Base-by-base conservation (phyloP, 129 eudicot genomes). In the Apium graveolens region DNA sequence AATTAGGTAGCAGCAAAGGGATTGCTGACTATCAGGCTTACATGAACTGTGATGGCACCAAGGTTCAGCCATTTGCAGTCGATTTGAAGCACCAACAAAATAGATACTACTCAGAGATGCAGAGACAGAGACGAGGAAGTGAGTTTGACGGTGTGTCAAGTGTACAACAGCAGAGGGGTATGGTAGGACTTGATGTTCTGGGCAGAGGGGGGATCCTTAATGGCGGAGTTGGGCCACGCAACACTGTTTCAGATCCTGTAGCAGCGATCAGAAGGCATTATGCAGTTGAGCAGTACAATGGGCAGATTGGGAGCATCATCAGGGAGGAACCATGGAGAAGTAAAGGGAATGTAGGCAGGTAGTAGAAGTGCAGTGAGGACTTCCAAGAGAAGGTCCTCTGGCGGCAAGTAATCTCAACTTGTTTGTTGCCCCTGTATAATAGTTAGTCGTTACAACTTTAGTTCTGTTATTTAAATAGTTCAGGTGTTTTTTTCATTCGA, bases 191-290 rank as follows among this genome's bases (percentile, higher is more conserved):
- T 38, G 82, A 83, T 66, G 78, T 81, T 71, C 79, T 76, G 55
- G 77, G 80, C 34, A 78, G 81, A 43, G 87, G 82, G 11, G 81
- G 81, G 20, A 83, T 78, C 12, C 73, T 83, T 10, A 60, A 82
- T 45, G 81, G 77, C 10, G 85, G 86, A 21, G 85, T 86, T 13
- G 85, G 88, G 14, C 81, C 83, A 45, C 80, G 88, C 44, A 73
- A 80, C 4, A 85, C 83, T 70, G 86, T 91, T 13, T 89, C 97
- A 9, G 98, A 95, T 84, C 96, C 98, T 5, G 98, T 95, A 66
- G 92, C 97, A 48, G 98, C 97, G 68, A 83, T 94, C 43, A 88
- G 84, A 81, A 79, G 87, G 95, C 99, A 95, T 31, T 95, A 80
- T 82, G 92, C 93, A 75, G 78, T 88, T 51, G 88, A 89, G 43